Evolutionary conservation across 2,329 filamentous ascomycete genomes (phyloP).

Genomic region (Biscogniauxia mediterranea): DNA sequence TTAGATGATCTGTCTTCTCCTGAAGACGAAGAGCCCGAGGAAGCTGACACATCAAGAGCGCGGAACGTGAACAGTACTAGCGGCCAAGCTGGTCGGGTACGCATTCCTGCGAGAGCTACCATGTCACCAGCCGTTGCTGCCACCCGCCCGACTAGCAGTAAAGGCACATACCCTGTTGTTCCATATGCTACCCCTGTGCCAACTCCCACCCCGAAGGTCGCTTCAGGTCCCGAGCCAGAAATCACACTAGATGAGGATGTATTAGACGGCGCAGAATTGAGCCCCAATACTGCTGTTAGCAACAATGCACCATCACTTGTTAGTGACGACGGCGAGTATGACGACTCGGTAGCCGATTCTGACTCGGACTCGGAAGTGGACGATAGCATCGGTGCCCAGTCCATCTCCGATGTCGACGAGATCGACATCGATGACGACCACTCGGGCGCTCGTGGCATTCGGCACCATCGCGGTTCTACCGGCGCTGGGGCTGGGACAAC

Average conservation of each 20-base stretch:
- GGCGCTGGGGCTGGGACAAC: conserved; percentile 36
- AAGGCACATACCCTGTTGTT: conserved; percentile 45
- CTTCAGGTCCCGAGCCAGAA: conserved; percentile 21
- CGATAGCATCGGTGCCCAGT: conserved; percentile 57
- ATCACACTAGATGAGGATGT: conserved; percentile 47
- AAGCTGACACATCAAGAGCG: conserved; percentile 44
- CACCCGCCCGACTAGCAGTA: conserved; percentile 55
- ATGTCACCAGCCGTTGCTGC: conserved; percentile 49
- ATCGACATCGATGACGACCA: conserved; percentile 60
- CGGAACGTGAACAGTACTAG: conserved; percentile 38
- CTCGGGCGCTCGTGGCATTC: conserved; percentile 42
- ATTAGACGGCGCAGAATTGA: conserved; percentile 58
- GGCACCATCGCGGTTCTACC: conserved; percentile 40
- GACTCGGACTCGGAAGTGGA: conserved; percentile 56
- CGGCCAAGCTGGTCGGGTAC: conserved; percentile 46
- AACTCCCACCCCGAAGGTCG: conserved; percentile 33
- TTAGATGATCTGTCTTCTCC: conserved; percentile 49
- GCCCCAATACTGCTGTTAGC: conserved; percentile 66
- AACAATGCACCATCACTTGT: conserved; percentile 78
- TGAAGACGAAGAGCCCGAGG: conserved; percentile 53
- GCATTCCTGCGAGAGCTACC: conserved; percentile 57
- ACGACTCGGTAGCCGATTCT: conserved; percentile 66
- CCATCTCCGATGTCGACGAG: conserved; percentile 59
- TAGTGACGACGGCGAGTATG: conserved; percentile 77
- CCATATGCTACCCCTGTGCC: conserved; percentile 40